These are phyloP conservation scores for Epichloe amarillans DNA, from an alignment of 2,329 filamentous ascomycete genomes.

Conservation along the genomic window DNA sequence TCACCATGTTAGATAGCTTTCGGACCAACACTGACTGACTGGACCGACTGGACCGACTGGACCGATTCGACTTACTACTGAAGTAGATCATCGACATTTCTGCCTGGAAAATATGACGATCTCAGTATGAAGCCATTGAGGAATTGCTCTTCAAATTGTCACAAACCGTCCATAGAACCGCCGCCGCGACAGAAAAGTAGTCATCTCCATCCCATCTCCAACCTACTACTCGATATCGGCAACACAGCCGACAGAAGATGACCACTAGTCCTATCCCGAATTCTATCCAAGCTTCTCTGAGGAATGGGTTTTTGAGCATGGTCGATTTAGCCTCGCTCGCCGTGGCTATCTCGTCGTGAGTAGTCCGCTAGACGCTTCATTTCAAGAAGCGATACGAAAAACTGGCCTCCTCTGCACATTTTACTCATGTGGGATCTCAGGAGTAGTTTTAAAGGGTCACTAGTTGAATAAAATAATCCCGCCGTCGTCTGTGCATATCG, in stretches of 20 bases:
- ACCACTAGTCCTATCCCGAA: background rate
- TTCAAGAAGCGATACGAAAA: background rate
- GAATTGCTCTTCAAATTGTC: background rate
- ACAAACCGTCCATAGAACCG: constrained; percentile 2
- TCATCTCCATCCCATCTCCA: constrained; percentile 4
- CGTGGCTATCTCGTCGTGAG: background rate
- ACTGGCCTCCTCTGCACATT: background rate
- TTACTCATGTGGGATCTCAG: background rate
- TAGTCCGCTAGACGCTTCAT: background rate
- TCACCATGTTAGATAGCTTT: background rate
- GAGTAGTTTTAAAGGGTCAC: background rate
- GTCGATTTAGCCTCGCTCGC: background rate
- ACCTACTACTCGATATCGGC: background rate
- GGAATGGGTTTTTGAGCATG: background rate
- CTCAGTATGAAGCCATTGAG: too few relatives aligned
- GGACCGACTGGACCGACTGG: too few relatives aligned
- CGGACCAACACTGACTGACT: background rate
- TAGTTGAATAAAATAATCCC: background rate
- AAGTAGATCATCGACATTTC: background rate
- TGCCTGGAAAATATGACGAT: background rate
- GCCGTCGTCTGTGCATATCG: background rate
- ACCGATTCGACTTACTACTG: background rate
- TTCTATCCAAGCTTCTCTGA: background rate
- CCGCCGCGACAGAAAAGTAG: background rate
- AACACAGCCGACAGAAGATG: background rate